Evolutionary conservation across 2,329 filamentous ascomycete species (phyloP).

Genomic region (Tolypocladium sp.): DNA sequence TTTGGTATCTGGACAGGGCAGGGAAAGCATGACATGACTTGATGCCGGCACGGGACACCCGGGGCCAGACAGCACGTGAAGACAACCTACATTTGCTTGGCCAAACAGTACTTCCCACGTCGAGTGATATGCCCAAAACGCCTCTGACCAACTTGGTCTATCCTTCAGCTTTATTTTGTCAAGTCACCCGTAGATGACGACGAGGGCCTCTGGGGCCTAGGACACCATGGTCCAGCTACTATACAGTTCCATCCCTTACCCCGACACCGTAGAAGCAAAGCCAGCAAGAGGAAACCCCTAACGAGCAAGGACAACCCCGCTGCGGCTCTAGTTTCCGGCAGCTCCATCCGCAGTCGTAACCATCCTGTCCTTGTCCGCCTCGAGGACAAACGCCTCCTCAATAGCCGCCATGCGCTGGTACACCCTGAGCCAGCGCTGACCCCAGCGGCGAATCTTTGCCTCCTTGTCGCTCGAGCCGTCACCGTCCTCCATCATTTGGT

Average conservation of each 20-base stretch:
- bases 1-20: background rate
- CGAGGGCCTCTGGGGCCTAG: background rate
- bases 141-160: too few relatives aligned
- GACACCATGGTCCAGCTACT: background rate
- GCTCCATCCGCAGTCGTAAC: constrained; percentile 1
- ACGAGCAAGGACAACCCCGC: background rate
- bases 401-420: constrained; percentile 76
- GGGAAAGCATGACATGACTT: background rate
- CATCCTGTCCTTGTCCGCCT: constrained; percentile 15
- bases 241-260: background rate
- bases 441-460: constrained; percentile 68
- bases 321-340: background rate
- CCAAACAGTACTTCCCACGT: background rate
- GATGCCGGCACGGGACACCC: background rate
- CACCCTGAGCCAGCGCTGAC: constrained; percentile 74
- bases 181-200: background rate
- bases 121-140: too few relatives aligned
- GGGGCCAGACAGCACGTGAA: background rate
- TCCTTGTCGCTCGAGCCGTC: constrained; percentile 51
- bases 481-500: constrained; percentile 63
- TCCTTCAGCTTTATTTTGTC: background rate
- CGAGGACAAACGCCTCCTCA: constrained; percentile 60
- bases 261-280: background rate
- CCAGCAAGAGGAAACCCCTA: background rate
- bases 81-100: background rate